These are phyloP conservation scores for Ophiostoma tasmaniense DNA, from an alignment of 2,329 filamentous ascomycete genomes.

Conservation along the genomic window DNA sequence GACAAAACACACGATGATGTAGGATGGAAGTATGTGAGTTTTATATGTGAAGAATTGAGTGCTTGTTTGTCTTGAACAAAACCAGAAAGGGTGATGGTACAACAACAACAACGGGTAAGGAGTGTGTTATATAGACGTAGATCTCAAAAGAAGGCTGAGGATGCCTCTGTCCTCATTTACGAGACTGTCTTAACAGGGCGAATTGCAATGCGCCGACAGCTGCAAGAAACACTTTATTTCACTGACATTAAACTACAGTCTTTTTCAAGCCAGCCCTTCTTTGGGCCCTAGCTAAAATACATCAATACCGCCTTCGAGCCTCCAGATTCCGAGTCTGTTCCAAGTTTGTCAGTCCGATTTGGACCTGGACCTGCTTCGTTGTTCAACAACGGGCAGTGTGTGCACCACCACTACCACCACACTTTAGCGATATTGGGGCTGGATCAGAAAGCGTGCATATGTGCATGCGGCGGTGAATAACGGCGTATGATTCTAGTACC, in stretches of 20 bases:
- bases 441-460: not conserved
- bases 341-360: not conserved
- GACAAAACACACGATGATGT: not conserved
- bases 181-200: too few relatives aligned
- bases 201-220: too few relatives aligned
- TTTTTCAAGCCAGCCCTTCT: not conserved
- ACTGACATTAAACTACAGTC: not conserved
- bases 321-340: not conserved
- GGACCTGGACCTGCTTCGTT: not conserved
- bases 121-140: not conserved
- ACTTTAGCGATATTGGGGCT: not conserved
- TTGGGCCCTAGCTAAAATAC: not conserved
- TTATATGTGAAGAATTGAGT: not conserved
- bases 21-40: too few relatives aligned
- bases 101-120: not conserved
- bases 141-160: not conserved
- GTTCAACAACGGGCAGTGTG: not conserved
- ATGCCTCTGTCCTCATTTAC: not conserved
- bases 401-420: not conserved
- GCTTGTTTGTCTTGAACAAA: not conserved
- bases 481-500: not conserved
- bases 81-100: not conserved
- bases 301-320: not conserved
- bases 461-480: not conserved
- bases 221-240: too few relatives aligned